Evolutionary conservation across 345 rosid species (phyloP).

Genomic region (Acer saccharum): DNA sequence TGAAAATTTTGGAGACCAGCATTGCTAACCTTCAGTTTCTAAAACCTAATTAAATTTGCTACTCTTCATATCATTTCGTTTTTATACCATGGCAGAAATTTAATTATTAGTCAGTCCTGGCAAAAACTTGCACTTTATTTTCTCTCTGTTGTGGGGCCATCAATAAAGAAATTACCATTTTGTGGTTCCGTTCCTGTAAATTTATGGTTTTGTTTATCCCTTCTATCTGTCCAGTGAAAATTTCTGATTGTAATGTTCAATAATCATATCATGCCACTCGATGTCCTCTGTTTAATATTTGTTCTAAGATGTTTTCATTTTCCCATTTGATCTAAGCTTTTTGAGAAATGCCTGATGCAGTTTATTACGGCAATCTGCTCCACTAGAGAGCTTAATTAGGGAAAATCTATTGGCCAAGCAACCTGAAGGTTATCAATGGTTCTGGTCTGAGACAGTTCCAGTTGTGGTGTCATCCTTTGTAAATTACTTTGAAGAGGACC

Average conservation of each 20-base stretch:
- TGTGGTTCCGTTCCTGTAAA: neutral
- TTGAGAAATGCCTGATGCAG: conserved; percentile 46
- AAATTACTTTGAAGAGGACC: conserved; percentile 64
- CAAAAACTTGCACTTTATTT: conserved; percentile 3
- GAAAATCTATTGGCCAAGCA: conserved; percentile 78
- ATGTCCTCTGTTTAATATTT: neutral
- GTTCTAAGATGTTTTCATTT: neutral
- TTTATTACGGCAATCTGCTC: conserved; percentile 72
- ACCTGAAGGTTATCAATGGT: conserved; percentile 76
- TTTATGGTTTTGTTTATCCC: conserved; percentile 2
- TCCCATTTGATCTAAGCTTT: conserved; percentile 12
- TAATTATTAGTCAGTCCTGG: neutral
- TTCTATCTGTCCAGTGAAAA: neutral
- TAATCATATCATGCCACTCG: neutral
- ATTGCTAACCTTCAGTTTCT: neutral
- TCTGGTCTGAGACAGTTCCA: conserved; percentile 83
- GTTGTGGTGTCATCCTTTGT: conserved; percentile 59
- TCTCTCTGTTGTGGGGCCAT: neutral
- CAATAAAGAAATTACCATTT: neutral
- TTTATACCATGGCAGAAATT: neutral
- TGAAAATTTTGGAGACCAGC: neutral
- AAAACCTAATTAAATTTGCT: neutral
- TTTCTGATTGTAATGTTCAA: neutral
- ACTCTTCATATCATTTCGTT: neutral
- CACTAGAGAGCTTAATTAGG: conserved; percentile 79